Evolutionary conservation across 129 eudicot genomes (phyloP).

Genomic region (Sambucus nigra): DNA sequence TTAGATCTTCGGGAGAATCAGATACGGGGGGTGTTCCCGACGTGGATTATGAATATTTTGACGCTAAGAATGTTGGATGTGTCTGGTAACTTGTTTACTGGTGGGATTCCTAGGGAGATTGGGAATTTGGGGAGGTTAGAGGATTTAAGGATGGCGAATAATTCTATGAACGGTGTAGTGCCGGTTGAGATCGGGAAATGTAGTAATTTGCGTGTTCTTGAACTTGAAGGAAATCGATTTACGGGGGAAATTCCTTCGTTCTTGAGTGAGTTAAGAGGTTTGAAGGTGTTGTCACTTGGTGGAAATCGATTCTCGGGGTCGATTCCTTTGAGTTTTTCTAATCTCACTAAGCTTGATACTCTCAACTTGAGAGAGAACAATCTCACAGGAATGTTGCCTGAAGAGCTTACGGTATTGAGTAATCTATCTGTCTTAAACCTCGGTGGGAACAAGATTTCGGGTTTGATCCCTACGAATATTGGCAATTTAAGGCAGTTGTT

Average conservation of each 20-base stretch:
- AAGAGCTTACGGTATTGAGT: conserved; percentile 37
- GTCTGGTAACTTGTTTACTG: conserved; percentile 58
- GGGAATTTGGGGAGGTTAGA: conserved; percentile 45
- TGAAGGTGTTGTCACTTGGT: conserved; percentile 50
- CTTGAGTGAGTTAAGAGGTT: conserved; percentile 33
- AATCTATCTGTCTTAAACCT: conserved; percentile 48
- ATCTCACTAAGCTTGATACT: conserved; percentile 32
- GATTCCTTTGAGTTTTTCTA: conserved; percentile 44
- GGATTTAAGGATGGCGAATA: conserved; percentile 56
- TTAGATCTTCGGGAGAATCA: conserved; percentile 57
- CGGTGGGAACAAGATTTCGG: conserved; percentile 54
- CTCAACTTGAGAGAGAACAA: conserved; percentile 52
- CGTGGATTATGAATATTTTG: conserved; percentile 33
- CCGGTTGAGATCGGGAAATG: conserved; percentile 44
- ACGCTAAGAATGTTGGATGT: conserved; percentile 51
- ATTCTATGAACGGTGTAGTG: conserved; percentile 51
- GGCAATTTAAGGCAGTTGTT: conserved; percentile 44
- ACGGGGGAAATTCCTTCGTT: conserved; percentile 48
- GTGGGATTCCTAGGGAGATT: conserved; percentile 38
- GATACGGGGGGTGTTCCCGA: conserved; percentile 46
- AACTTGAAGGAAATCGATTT: conserved; percentile 61
- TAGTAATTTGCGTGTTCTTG: conserved; percentile 35
- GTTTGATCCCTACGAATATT: conserved; percentile 38
- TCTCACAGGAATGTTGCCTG: conserved; percentile 52
- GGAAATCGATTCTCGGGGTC: conserved; percentile 54